Conservation (phyloP, 1,139 yeast genomes). For the Hemisphaericaspora subhashii region DNA sequence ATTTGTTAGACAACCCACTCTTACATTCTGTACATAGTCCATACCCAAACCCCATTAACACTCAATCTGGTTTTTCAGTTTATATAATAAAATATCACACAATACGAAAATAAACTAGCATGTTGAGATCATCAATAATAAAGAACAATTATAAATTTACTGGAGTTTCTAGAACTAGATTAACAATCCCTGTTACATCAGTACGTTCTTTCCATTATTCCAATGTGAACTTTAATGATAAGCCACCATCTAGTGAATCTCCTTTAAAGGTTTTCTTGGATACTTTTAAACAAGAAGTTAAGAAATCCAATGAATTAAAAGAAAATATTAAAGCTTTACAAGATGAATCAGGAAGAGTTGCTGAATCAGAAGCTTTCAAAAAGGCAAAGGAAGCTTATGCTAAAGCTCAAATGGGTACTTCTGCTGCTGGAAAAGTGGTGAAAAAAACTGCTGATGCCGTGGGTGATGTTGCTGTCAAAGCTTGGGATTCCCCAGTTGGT, state of each 20-base stretch:
- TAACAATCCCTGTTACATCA: conserved; percentile 1
- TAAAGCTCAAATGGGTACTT: conserved; percentile 74
- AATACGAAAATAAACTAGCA: background rate
- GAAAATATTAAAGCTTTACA: conserved; percentile 92
- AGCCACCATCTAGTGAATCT: conserved; percentile 46
- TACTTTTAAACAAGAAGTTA: conserved; percentile 88
- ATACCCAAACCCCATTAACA: no score
- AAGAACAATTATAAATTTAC: conserved; percentile 5
- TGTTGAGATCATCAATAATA: conserved; percentile 11
- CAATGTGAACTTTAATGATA: conserved; percentile 18
- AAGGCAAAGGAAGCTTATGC: conserved; percentile 92
- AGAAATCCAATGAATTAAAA: conserved; percentile 85
- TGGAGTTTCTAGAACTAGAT: background rate
- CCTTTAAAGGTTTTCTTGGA: conserved; percentile 93
- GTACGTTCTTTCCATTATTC: conserved; percentile 15
- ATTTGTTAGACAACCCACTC: no score
- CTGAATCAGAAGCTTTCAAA: conserved; percentile 92
- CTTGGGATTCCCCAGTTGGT: conserved; percentile 97
- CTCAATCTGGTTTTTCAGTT: no score
- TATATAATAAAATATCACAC: no score
- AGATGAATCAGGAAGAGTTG: conserved; percentile 93
- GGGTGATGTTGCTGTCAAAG: conserved; percentile 84
- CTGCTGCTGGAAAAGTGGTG: conserved; percentile 82
- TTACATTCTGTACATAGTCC: no score
- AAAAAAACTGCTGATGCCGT: conserved; percentile 92